Base-by-base conservation (phyloP, 2,329 filamentous ascomycete genomes). In the Teratosphaeria nubilosa region DNA sequence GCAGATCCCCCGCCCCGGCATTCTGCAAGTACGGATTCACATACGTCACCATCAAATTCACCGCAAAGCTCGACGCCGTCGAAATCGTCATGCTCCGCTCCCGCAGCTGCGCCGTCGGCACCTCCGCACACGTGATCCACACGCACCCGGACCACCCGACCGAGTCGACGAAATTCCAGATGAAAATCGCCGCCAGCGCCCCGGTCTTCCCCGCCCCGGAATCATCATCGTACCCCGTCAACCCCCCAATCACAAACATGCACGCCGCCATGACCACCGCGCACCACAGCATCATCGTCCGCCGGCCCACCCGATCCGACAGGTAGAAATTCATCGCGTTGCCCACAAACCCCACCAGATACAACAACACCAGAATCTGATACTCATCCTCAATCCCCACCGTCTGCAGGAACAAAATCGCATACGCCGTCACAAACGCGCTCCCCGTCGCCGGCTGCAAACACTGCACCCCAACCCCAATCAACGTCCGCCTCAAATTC, bases 371-470 rank as follows among this genome's bases (percentile, higher is more conserved):
- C 22, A 14, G 54, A 5, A 27, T n/a, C 53, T 54, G 22, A 13
- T 27, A 37, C 5, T 22, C 27, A 10, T 54, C 27, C 11, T 51
- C 54, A 2, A 52, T 52, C 10, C 41, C 37, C 2, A 53, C 27
- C 10, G 45, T 27, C 48, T 56, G 57, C 2, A 51, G 24, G 54
- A n/a, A 58, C 3, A 55, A 25, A n/a, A 53, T 51, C n/a, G 34
- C 27, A n/a, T 58, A 58, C 9, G 41, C 41, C 10, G 53, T 34
- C 7, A 56, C 53, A 37, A 58, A 58, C 6, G 48, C 48, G 30
- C 51, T 58, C 11, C 53, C 57, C 30, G 53, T 51, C 11, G 51
- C n/a, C 7, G 55, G 41, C 32, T 58, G 57, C 20, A 56, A 45
- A 20, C 48, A 31, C 16, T 55, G 57, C n/a, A 56, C 57, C 14